Percentiles rank a stretch among this genome's conserved stretches.
phyloP scores from a whole-genome alignment of 495 filamentous ascomycete species.

The Talaromyces nanjingensis region DNA sequence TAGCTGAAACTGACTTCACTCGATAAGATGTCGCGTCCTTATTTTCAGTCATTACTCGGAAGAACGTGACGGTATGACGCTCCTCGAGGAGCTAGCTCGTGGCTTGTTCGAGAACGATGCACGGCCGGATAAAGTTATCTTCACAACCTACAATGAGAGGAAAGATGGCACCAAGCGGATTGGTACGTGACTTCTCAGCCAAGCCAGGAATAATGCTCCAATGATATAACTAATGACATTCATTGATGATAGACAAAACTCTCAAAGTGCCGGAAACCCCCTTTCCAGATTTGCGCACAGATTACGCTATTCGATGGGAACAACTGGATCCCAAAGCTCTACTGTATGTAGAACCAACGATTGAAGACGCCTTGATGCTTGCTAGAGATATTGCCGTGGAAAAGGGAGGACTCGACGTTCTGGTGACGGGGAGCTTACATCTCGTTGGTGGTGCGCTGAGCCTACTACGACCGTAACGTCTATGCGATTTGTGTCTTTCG shows the following conservation, averaged over 20 bases:
- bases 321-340: constrained; percentile 17
- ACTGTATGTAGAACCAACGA: constrained; percentile 18
- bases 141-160: constrained; percentile 27
- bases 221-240: neutral
- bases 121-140: constrained; percentile 24
- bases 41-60: constrained; percentile 37
- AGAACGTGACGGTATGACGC: constrained; percentile 25
- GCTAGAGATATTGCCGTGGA: constrained; percentile 20
- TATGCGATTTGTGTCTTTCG: neutral
- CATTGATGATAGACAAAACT: constrained; percentile 19
- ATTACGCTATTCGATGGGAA: constrained; percentile 21
- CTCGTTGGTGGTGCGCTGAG: constrained; percentile 52
- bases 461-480: constrained; percentile 17
- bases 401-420: constrained; percentile 27
- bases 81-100: constrained; percentile 23
- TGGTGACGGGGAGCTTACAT: constrained; percentile 59
- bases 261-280: constrained; percentile 15
- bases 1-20: neutral
- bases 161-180: constrained; percentile 18
- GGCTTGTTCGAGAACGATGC: constrained; percentile 18
- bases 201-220: neutral
- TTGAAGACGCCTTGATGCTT: constrained; percentile 26
- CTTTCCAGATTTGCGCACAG: constrained; percentile 20
- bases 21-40: constrained; percentile 17
- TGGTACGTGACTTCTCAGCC: constrained; percentile 9